These are phyloP conservation scores for Leccinum incarnatum DNA, from an alignment of 768 basidiomycete species.

Conservation along the genomic window DNA sequence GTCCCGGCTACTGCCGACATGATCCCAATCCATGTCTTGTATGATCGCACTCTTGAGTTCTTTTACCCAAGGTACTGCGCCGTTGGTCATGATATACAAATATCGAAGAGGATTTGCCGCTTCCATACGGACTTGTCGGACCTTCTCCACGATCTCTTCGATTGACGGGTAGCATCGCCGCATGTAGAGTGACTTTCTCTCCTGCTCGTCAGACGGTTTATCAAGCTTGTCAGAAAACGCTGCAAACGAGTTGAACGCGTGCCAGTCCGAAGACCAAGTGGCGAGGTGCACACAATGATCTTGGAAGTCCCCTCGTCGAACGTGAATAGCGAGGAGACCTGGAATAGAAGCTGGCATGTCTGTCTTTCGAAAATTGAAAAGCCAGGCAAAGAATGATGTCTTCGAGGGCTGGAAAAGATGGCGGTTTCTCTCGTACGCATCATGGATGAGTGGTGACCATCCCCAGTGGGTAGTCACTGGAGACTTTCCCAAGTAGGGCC, in stretches of 20 bases:
- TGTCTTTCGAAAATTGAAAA: constrained; percentile 1
- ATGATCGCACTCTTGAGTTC: constrained; percentile 38
- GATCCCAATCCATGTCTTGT: constrained; percentile 36
- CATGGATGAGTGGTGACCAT: constrained; percentile 37
- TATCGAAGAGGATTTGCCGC: constrained; percentile 28
- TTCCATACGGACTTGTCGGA: constrained; percentile 32
- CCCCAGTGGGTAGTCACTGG: constrained; percentile 35
- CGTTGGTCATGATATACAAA: constrained; percentile 52
- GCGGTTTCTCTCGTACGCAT: constrained; percentile 32
- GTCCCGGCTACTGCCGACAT: constrained; percentile 43
- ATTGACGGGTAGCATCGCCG: constrained; percentile 44
- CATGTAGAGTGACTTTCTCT: constrained; percentile 27
- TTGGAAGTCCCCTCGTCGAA: constrained; percentile 50
- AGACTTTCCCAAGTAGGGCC: constrained; percentile 32
- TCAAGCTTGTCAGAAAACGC: constrained; percentile 38
- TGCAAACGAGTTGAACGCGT: constrained; percentile 46
- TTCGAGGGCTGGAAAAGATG: constrained; percentile 20
- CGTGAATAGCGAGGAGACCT: constrained; percentile 48
- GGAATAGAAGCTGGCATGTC: constrained; percentile 23
- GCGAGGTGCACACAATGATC: constrained; percentile 43
- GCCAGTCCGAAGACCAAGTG: constrained; percentile 35
- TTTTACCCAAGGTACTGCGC: constrained; percentile 37
- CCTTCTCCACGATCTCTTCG: constrained; percentile 41
- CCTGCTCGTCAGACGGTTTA: constrained; percentile 27
- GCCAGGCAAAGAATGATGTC: not conserved